Percentiles rank a stretch among this genome's conserved stretches.
Evolutionary conservation across 2,329 filamentous ascomycete genomes (phyloP).

Genomic region (Cladosporium colombiae): DNA sequence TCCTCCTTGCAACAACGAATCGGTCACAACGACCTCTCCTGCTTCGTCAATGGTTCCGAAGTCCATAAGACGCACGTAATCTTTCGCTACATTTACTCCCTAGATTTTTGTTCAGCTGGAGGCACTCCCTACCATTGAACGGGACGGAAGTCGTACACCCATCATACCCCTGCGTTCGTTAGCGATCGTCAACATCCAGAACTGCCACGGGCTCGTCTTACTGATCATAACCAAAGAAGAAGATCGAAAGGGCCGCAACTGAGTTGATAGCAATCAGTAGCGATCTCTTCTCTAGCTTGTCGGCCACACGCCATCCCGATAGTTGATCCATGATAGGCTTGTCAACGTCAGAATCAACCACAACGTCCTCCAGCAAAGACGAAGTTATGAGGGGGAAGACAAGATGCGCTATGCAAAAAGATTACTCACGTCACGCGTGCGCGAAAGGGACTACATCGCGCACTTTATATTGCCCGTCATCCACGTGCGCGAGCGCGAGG

Average conservation of each 20-base stretch:
- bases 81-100: slow-evolving; percentile 65
- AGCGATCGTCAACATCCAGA: slow-evolving; percentile 44
- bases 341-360: too few species aligned
- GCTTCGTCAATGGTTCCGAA: slow-evolving; percentile 52
- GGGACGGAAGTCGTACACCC: slow-evolving; percentile 43
- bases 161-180: slow-evolving; percentile 42
- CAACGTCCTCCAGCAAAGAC: too few species aligned
- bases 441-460: background rate
- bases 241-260: slow-evolving; percentile 65
- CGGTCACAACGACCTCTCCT: slow-evolving; percentile 52
- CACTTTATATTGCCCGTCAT: background rate
- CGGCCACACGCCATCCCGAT: slow-evolving; percentile 23
- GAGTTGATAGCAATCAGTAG: slow-evolving; percentile 64
- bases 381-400: too few species aligned
- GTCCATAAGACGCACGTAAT: slow-evolving; percentile 66
- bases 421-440: background rate
- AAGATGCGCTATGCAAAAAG: background rate
- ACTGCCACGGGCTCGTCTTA: slow-evolving; percentile 31
- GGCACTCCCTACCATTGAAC: too few species aligned
- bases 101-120: too few species aligned
- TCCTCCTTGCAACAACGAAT: slow-evolving; percentile 63
- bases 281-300: slow-evolving; percentile 54
- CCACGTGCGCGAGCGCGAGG: background rate
- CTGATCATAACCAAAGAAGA: slow-evolving; percentile 63
- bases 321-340: slow-evolving; percentile 23